Conservation (phyloP, 345 rosid species). For the Linum tenue region DNA sequence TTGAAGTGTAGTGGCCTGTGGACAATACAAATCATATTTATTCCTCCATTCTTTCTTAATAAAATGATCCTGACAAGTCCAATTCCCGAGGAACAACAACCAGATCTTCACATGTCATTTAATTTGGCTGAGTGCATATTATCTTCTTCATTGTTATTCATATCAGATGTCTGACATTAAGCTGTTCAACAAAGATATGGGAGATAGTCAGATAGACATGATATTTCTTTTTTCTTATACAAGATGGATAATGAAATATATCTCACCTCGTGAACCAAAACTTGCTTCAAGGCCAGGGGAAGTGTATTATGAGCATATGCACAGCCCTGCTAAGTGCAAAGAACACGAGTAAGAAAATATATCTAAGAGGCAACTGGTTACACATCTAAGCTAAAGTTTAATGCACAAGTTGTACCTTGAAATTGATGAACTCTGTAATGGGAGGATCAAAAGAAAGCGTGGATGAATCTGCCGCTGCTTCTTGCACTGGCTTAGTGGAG, state of each 20-base stretch:
- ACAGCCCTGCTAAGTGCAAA: conserved; percentile 47
- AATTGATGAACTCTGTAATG: neutral
- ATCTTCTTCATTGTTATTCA: too few relatives aligned
- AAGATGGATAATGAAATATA: neutral
- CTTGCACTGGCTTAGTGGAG: neutral
- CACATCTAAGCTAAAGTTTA: neutral
- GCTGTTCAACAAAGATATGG: neutral
- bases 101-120: too few relatives aligned
- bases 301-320: conserved; percentile 48
- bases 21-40: too few relatives aligned
- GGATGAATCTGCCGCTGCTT: neutral
- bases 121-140: too few relatives aligned
- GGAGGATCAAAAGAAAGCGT: neutral
- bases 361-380: conserved; percentile 28
- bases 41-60: too few relatives aligned
- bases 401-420: neutral
- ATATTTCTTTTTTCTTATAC: neutral
- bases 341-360: conserved; percentile 12
- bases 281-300: conserved; percentile 68
- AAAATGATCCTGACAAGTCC: too few relatives aligned
- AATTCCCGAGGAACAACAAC: too few relatives aligned
- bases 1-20: neutral
- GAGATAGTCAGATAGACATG: neutral
- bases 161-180: neutral
- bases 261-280: conserved; percentile 78